These are phyloP conservation scores for Salvia rosmarinus DNA, from an alignment of 257 asterid species.

Conservation along the genomic window DNA sequence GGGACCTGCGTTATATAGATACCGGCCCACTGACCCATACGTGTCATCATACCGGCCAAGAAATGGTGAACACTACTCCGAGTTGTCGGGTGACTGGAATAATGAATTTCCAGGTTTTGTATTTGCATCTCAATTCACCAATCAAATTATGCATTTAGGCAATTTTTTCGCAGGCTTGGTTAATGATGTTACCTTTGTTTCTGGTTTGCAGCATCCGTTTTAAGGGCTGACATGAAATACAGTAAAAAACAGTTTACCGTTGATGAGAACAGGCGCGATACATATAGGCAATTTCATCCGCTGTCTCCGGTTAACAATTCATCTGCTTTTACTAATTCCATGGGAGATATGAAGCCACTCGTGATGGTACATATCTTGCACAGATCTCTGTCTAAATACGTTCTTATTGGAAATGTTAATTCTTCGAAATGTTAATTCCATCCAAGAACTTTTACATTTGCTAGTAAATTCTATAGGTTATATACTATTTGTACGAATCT, in stretches of 20 bases:
- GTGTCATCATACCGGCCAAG: conserved; percentile 57
- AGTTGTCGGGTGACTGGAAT: conserved; percentile 82
- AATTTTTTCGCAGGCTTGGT: conserved; percentile 1
- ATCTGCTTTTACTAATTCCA: conserved; percentile 40
- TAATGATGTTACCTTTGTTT: conserved; percentile 7
- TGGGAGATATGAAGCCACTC: conserved; percentile 61
- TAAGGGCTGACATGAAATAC: conserved; percentile 91
- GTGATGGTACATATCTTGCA: conserved; percentile 54
- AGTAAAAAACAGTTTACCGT: conserved; percentile 75
- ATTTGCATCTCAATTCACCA: neutral
- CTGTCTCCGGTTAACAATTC: conserved; percentile 47
- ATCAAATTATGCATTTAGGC: conserved; percentile 3
- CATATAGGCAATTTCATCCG: conserved; percentile 64
- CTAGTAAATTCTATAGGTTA: neutral
- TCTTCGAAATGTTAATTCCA: too few relatives aligned
- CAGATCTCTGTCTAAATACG: neutral
- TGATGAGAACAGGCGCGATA: conserved; percentile 84
- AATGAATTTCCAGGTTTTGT: conserved; percentile 87
- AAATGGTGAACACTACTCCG: conserved; percentile 70
- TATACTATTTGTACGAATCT: neutral
- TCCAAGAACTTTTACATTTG: neutral
- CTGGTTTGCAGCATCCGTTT: conserved; percentile 67
- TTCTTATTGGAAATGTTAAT: neutral
- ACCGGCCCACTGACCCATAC: conserved; percentile 54
- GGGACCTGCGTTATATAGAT: conserved; percentile 52